phyloP scores from a whole-genome alignment of 306 rosid species.

The Geum urbanum region DNA sequence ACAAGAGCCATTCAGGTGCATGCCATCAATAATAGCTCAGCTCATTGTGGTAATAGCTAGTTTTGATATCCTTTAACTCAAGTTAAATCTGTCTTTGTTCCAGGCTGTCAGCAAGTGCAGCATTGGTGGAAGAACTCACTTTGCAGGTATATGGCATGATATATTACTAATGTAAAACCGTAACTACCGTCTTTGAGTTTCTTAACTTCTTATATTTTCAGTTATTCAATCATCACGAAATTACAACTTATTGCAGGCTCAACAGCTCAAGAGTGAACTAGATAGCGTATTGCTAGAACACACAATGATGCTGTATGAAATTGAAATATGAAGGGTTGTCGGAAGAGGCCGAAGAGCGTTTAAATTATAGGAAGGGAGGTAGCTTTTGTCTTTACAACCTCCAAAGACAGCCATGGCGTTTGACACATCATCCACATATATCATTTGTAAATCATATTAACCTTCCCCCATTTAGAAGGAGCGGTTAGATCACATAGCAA shows the following conservation, averaged over 20 bases:
- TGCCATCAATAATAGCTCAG: neutral
- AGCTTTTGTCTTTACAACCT: neutral
- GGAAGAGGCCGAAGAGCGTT: neutral
- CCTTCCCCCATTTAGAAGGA: neutral
- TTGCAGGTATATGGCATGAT: slow-evolving; percentile 1
- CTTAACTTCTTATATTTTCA: neutral
- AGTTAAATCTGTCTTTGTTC: neutral
- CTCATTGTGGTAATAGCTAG: neutral
- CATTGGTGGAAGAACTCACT: slow-evolving; percentile 6
- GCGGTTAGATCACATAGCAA: slow-evolving; percentile 3
- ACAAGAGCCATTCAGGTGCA: neutral
- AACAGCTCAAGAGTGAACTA: slow-evolving; percentile 3
- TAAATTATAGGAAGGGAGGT: neutral
- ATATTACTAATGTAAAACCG: neutral
- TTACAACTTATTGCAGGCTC: slow-evolving; percentile 6
- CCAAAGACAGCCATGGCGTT: neutral
- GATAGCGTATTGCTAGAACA: neutral
- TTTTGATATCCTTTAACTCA: neutral
- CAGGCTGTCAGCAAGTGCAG: slow-evolving; percentile 10
- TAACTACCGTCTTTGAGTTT: neutral
- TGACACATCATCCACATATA: neutral
- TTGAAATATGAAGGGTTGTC: too few species aligned
- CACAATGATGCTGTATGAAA: neutral
- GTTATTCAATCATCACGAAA: neutral
- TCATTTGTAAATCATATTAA: slow-evolving; percentile 4